Conservation (phyloP, 2,329 filamentous ascomycete species). For the Neonectria faginata region DNA sequence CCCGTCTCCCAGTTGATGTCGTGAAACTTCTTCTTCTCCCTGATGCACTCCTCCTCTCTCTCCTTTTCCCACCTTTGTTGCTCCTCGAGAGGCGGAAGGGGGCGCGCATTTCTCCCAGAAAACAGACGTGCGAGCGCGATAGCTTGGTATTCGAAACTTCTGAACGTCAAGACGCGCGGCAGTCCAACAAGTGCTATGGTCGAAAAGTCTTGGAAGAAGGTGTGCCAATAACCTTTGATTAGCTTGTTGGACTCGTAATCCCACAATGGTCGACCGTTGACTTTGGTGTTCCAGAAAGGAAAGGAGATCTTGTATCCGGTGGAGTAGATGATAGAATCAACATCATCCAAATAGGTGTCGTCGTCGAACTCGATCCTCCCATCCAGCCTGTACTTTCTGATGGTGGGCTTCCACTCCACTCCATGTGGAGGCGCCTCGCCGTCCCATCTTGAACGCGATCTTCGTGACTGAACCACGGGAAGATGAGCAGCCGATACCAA, state of each 20-base stretch:
- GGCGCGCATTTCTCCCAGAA: slow-evolving; percentile 52
- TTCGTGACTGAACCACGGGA: slow-evolving; percentile 64
- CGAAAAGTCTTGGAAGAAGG: slow-evolving; percentile 61
- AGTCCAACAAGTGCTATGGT: slow-evolving; percentile 65
- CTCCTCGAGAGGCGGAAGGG: slow-evolving; percentile 54
- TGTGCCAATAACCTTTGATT: slow-evolving; percentile 62
- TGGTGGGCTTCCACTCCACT: slow-evolving; percentile 65
- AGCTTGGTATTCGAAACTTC: slow-evolving; percentile 68
- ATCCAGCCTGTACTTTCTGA: slow-evolving; percentile 57
- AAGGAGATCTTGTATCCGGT: slow-evolving; percentile 59
- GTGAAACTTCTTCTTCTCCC: slow-evolving; percentile 60
- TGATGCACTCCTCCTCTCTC: slow-evolving; percentile 47
- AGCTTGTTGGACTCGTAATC: slow-evolving; percentile 61
- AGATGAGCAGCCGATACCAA: slow-evolving; percentile 51
- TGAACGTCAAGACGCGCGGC: slow-evolving; percentile 63
- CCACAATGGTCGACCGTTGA: slow-evolving; percentile 61
- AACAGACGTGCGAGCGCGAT: slow-evolving; percentile 64
- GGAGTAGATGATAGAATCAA: slow-evolving; percentile 57
- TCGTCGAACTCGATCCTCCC: slow-evolving; percentile 59
- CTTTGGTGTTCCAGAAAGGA: slow-evolving; percentile 61
- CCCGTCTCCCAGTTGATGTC: slow-evolving; percentile 64
- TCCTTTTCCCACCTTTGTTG: slow-evolving; percentile 61
- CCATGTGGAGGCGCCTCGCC: slow-evolving; percentile 59
- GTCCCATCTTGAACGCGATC: slow-evolving; percentile 63
- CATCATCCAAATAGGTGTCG: slow-evolving; percentile 48